These are phyloP conservation scores for Nannizziopsis arthrosporioides DNA, from an alignment of 2,329 filamentous ascomycete species.

Conservation along the genomic window DNA sequence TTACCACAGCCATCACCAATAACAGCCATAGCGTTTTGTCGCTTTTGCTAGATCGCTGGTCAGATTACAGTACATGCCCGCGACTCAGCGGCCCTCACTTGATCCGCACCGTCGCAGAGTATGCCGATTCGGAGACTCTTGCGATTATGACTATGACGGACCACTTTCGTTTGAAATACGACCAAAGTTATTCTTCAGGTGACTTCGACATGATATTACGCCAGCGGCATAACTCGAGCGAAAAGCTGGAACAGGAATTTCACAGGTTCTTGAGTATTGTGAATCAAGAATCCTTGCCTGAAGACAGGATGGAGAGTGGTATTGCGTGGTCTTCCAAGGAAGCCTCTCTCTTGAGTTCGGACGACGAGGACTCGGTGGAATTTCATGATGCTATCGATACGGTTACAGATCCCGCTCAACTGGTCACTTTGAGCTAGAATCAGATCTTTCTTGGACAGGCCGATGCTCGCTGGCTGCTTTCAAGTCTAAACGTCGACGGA, in stretches of 20 bases:
- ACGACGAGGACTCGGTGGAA: too few species aligned
- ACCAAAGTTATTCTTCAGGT: conserved; percentile 17
- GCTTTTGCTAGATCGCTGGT: conserved; percentile 26
- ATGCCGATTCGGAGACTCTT: conserved; percentile 22
- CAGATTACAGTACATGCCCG: conserved; percentile 25
- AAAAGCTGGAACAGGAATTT: conserved; percentile 14
- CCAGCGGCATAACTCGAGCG: conserved; percentile 11
- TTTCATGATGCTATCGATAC: too few species aligned
- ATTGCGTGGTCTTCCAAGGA: too few species aligned
- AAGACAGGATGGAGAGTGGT: too few species aligned
- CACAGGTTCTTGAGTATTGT: conserved; percentile 12
- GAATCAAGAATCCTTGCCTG: background rate
- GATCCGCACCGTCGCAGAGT: conserved; percentile 20
- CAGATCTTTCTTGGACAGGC: too few species aligned
- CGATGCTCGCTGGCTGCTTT: too few species aligned
- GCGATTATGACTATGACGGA: conserved; percentile 18
- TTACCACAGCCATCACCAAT: conserved; percentile 26
- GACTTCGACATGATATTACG: conserved; percentile 12
- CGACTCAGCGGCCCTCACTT: conserved; percentile 21
- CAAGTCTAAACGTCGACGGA: too few species aligned
- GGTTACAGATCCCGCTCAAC: too few species aligned
- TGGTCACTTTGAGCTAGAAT: too few species aligned
- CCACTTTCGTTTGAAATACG: conserved; percentile 21
- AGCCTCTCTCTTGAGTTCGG: too few species aligned
- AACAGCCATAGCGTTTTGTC: conserved; percentile 26